Percentiles rank a stretch among this genome's conserved stretches.
Conservation (phyloP, 768 basidiomycete genomes). For the Strobilomyces echinocephalus region DNA sequence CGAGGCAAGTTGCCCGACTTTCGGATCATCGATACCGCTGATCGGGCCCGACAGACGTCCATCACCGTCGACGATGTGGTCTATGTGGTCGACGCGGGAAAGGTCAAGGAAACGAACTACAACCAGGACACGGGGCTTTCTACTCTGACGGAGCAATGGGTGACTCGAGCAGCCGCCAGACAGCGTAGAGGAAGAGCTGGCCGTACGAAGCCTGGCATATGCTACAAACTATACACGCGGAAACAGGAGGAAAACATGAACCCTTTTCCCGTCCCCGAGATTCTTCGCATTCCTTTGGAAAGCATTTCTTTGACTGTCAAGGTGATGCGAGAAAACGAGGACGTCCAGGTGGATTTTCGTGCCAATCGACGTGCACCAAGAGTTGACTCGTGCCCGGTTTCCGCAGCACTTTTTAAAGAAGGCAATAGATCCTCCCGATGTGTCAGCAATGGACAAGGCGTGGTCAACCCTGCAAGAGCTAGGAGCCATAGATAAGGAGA, state of each 20-base stretch:
- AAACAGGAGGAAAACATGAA: slow-evolving; percentile 66
- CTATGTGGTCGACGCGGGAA: slow-evolving; percentile 81
- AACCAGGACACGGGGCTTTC: slow-evolving; percentile 72
- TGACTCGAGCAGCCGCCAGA: slow-evolving; percentile 70
- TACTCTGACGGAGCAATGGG: slow-evolving; percentile 72
- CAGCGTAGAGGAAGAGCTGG: slow-evolving; percentile 91
- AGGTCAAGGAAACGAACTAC: slow-evolving; percentile 76
- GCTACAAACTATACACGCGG: slow-evolving; percentile 85
- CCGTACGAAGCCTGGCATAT: slow-evolving; percentile 73
- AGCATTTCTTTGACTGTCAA: slow-evolving; percentile 79
- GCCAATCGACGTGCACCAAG: neutral
- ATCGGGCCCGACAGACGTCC: slow-evolving; percentile 54
- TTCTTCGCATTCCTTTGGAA: slow-evolving; percentile 81
- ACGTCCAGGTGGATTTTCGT: slow-evolving; percentile 58
- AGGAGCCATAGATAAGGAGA: slow-evolving; percentile 65
- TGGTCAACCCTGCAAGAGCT: slow-evolving; percentile 69
- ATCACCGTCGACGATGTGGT: slow-evolving; percentile 88
- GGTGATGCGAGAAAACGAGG: slow-evolving; percentile 67
- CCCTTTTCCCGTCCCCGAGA: slow-evolving; percentile 79
- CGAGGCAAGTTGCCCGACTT: slow-evolving; percentile 47
- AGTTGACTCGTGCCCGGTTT: neutral
- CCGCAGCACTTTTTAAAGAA: slow-evolving; percentile 56
- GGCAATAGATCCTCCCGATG: slow-evolving; percentile 81
- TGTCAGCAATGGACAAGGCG: slow-evolving; percentile 71
- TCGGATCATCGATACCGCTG: neutral